phyloP scores from a whole-genome alignment of 129 eudicot genomes.

The Heracleum sosnowskyi region DNA sequence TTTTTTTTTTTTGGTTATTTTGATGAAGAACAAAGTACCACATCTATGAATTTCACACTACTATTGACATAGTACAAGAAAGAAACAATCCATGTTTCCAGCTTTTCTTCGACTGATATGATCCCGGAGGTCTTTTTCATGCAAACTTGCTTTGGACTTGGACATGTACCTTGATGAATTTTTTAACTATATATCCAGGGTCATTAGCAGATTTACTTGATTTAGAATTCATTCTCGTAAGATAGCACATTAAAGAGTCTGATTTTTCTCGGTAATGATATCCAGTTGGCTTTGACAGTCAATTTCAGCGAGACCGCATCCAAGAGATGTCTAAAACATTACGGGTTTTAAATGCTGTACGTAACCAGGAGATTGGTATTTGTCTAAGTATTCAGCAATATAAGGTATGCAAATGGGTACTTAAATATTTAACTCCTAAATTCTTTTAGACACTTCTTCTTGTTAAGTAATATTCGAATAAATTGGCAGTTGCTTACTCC shows the following conservation, averaged over 20 bases:
- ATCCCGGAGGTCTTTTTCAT: background rate
- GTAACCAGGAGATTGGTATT: slow-evolving; percentile 75
- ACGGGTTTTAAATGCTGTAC: slow-evolving; percentile 93
- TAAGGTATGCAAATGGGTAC: slow-evolving; percentile 42
- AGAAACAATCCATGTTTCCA: background rate
- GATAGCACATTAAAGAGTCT: slow-evolving; percentile 28
- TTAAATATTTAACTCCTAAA: slow-evolving; percentile 12
- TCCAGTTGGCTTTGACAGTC: slow-evolving; percentile 99
- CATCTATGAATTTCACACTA: background rate
- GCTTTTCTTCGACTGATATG: background rate
- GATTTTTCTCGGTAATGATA: slow-evolving; percentile 74
- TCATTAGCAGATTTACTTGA: background rate
- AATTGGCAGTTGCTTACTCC: slow-evolving; percentile 78
- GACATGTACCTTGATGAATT: background rate
- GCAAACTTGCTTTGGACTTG: background rate
- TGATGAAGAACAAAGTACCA: background rate
- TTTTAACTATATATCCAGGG: background rate
- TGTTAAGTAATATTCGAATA: background rate
- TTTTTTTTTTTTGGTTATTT: background rate
- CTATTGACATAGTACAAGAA: background rate
- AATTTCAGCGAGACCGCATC: slow-evolving; percentile 82
- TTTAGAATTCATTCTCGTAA: background rate
- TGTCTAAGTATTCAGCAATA: slow-evolving; percentile 93
- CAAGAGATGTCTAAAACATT: slow-evolving; percentile 85
- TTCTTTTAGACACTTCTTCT: slow-evolving; percentile 6